phyloP scores from a whole-genome alignment of 257 asterid species.

The Nicotiana tomentosiformis region DNA sequence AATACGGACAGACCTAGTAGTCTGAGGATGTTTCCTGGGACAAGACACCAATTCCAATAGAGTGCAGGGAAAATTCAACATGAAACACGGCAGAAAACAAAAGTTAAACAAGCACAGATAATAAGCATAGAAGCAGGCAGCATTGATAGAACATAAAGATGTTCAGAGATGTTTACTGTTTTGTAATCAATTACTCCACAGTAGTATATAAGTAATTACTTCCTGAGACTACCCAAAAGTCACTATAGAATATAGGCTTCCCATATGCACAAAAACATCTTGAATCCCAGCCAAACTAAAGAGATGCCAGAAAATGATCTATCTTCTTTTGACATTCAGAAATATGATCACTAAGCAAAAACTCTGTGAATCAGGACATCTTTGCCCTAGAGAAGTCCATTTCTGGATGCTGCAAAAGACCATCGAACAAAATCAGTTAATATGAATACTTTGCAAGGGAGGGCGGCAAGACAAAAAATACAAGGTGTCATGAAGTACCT shows the following conservation, averaged over 20 bases:
- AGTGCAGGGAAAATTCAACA: neutral
- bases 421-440: neutral
- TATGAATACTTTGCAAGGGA: neutral
- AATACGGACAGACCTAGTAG: neutral
- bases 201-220: neutral
- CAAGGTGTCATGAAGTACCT: conserved; percentile 26
- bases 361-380: conserved; percentile 25
- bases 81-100: neutral
- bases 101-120: neutral
- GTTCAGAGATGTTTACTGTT: neutral
- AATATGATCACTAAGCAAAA: neutral
- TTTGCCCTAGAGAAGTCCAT: conserved; percentile 63
- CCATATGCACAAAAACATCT: neutral
- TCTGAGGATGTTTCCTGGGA: neutral
- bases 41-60: neutral
- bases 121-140: neutral
- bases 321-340: neutral
- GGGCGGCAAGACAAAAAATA: neutral
- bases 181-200: neutral
- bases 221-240: neutral
- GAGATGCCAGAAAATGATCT: neutral
- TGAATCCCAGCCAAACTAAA: neutral
- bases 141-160: neutral
- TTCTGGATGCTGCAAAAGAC: conserved; percentile 57
- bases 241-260: neutral